These are phyloP conservation scores for Saturnispora sanitii DNA, from an alignment of 805 yeast species.

Conservation along the genomic window DNA sequence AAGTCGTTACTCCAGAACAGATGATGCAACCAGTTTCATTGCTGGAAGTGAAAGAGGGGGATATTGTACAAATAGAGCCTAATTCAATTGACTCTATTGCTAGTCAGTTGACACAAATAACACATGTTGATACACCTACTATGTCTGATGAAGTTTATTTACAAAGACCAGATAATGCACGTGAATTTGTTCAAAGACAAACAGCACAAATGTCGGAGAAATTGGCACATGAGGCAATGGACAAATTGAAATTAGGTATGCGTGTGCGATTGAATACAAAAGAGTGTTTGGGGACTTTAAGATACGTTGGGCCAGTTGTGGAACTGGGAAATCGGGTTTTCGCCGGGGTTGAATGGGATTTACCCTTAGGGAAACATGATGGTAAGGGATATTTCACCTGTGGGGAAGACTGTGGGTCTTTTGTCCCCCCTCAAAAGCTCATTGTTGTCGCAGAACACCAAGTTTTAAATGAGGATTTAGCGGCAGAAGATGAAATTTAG, in stretches of 20 bases:
- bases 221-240: not conserved
- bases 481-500: constrained; percentile 2
- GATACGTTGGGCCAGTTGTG: constrained; percentile 58
- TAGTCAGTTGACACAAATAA: no score
- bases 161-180: not conserved
- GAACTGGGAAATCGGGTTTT: constrained; percentile 53
- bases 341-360: constrained; percentile 82
- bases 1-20: not conserved
- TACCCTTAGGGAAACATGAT: constrained; percentile 79
- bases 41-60: no score
- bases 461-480: not conserved
- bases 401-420: constrained; percentile 55
- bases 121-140: no score
- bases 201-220: no score
- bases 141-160: not conserved
- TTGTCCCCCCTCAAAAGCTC: constrained; percentile 60
- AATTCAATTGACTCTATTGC: no score
- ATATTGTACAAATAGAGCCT: no score
- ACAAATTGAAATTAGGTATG: not conserved
- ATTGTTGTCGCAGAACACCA: constrained; percentile 47
- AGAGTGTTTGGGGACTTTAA: constrained; percentile 58
- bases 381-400: constrained; percentile 72
- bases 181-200: not conserved
- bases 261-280: constrained; percentile 36
- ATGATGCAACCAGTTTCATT: no score